phyloP scores from a whole-genome alignment of 176 grass and related monocot genomes.

The Cenchrus purpureus region DNA sequence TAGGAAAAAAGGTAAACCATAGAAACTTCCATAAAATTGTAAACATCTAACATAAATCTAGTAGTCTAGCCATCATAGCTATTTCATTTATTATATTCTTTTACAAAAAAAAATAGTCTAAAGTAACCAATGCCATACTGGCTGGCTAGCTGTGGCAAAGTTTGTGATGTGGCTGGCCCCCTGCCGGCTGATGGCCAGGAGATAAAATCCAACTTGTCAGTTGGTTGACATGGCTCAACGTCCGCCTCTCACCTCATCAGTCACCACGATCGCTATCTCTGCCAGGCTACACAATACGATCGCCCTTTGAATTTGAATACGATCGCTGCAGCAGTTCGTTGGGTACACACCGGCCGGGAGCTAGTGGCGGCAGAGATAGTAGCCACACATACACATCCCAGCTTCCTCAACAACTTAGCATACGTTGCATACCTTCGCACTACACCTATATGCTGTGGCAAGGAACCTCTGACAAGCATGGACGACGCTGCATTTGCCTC shows the following conservation, averaged over 20 bases:
- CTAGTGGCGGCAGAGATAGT: not conserved
- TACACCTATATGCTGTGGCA: not conserved
- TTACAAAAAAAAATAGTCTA: too few relatives aligned
- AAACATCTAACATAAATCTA: too few relatives aligned
- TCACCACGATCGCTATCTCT: not conserved
- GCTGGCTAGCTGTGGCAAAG: too few relatives aligned
- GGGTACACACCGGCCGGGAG: not conserved
- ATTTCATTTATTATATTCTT: too few relatives aligned
- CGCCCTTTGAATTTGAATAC: not conserved
- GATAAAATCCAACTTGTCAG: not conserved
- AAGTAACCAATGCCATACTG: too few relatives aligned
- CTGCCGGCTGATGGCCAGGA: too few relatives aligned
- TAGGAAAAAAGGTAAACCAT: too few relatives aligned
- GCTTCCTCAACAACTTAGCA: not conserved
- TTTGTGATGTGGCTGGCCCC: too few relatives aligned
- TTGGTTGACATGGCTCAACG: not conserved
- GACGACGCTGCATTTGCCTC: not conserved
- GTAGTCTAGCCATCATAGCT: too few relatives aligned
- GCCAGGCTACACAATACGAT: not conserved
- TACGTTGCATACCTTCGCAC: constrained; percentile 4
- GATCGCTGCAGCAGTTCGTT: not conserved
- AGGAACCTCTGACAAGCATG: not conserved
- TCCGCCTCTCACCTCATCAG: not conserved
- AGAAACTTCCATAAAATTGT: too few relatives aligned
- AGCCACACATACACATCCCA: not conserved